These are phyloP conservation scores for Pyrenopolyporus hunteri DNA, from an alignment of 495 filamentous ascomycete genomes.

Conservation along the genomic window DNA sequence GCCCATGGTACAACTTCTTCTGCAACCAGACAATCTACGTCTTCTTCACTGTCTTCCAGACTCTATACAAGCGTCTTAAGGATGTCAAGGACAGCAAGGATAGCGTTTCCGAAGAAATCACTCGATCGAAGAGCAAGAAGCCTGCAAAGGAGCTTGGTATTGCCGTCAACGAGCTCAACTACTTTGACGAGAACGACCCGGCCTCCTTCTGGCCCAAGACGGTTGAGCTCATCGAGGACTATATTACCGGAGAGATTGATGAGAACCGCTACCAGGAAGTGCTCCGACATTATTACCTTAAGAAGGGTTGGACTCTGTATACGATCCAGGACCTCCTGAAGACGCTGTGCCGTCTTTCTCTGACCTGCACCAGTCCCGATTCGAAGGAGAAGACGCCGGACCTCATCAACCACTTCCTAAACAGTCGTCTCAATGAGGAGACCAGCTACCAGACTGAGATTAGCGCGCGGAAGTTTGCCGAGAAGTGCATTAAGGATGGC, in stretches of 20 bases:
- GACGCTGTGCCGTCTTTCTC: constrained; percentile 74
- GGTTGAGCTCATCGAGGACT: constrained; percentile 77
- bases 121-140: constrained; percentile 70
- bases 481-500: constrained; percentile 85
- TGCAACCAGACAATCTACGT: constrained; percentile 87
- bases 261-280: constrained; percentile 82
- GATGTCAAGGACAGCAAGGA: constrained; percentile 79
- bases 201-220: constrained; percentile 59
- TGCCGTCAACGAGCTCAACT: constrained; percentile 57
- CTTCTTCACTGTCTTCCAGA: constrained; percentile 91
- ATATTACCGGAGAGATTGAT: constrained; percentile 83
- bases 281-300: constrained; percentile 85
- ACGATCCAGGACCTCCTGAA: constrained; percentile 83
- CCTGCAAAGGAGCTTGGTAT: constrained; percentile 81
- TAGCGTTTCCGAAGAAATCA: constrained; percentile 73
- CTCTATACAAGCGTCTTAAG: constrained; percentile 80
- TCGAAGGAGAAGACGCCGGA: constrained; percentile 89
- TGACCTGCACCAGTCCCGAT: constrained; percentile 77
- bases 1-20: constrained; percentile 83
- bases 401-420: constrained; percentile 80
- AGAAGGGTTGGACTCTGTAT: constrained; percentile 88
- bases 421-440: constrained; percentile 76
- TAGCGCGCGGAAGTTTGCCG: constrained; percentile 82
- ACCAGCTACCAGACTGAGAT: constrained; percentile 86
- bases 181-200: constrained; percentile 51